Conservation (phyloP, 148 eudicot species). For the Chenopodium berlandieri region DNA sequence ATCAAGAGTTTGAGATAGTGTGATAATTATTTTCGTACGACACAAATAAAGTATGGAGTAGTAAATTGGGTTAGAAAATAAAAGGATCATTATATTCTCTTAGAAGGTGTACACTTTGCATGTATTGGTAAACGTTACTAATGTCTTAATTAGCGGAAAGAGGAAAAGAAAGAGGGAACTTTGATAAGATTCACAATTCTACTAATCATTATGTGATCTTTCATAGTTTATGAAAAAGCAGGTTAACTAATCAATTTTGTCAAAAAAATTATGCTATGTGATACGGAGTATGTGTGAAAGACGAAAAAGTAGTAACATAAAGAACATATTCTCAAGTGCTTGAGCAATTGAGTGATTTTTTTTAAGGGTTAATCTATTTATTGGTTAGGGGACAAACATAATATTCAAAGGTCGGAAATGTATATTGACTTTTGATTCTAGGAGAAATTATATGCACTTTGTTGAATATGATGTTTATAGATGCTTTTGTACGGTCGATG, state of each 20-base stretch:
- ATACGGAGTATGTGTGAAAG: background rate
- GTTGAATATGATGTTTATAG: background rate
- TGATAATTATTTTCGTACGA: too few relatives aligned
- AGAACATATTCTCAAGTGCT: slow-evolving; percentile 7
- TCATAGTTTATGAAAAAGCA: slow-evolving; percentile 15
- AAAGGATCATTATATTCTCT: background rate
- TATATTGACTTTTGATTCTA: background rate
- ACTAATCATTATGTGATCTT: slow-evolving; percentile 28
- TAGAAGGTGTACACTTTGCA: slow-evolving; percentile 10
- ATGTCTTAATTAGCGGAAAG: slow-evolving; percentile 27
- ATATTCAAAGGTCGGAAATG: background rate
- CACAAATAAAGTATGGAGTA: background rate
- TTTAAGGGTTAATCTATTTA: background rate
- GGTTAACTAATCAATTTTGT: slow-evolving; percentile 16
- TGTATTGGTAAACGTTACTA: background rate
- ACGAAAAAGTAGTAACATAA: background rate
- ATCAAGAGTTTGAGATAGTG: background rate
- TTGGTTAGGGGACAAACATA: background rate
- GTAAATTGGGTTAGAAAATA: background rate
- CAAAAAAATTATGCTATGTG: slow-evolving; percentile 9
- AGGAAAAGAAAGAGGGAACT: background rate
- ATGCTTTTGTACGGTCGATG: background rate
- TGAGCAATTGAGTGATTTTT: background rate
- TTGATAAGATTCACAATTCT: slow-evolving; percentile 14
- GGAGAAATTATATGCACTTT: background rate